Percentiles rank a stretch among this genome's conserved stretches.
These are phyloP conservation scores for Phalaenopsis equestris DNA, from an alignment of 106 monocot genomes.

Conservation along the genomic window DNA sequence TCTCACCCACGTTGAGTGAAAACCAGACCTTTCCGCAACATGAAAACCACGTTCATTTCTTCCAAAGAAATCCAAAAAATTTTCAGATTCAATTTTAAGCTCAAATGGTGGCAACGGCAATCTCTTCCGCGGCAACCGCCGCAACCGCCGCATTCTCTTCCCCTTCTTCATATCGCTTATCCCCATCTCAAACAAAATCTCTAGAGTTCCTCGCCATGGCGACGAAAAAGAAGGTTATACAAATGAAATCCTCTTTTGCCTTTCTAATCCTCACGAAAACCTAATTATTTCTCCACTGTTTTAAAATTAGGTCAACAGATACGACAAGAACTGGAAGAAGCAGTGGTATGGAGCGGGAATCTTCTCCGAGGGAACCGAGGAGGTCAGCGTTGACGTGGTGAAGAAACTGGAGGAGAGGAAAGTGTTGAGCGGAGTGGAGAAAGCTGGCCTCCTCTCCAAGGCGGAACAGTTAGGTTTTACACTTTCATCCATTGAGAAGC, in stretches of 20 bases:
- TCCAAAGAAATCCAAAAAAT: too few species aligned
- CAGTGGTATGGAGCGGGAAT: slow-evolving; percentile 88
- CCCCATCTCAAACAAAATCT: slow-evolving; percentile 8
- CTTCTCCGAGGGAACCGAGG: slow-evolving; percentile 71
- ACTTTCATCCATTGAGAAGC: slow-evolving; percentile 65
- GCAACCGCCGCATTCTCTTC: slow-evolving; percentile 3
- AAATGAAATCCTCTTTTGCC: not conserved
- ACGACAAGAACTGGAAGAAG: slow-evolving; percentile 74
- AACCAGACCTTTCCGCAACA: too few species aligned
- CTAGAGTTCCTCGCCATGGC: slow-evolving; percentile 61
- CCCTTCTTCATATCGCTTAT: slow-evolving; percentile 10
- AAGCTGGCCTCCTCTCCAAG: slow-evolving; percentile 70
- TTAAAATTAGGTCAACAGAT: slow-evolving; percentile 56
- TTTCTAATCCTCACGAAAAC: not conserved
- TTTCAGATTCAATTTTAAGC: too few species aligned
- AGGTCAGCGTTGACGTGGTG: slow-evolving; percentile 61
- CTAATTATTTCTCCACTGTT: not conserved
- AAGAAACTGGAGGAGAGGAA: slow-evolving; percentile 80
- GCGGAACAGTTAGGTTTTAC: slow-evolving; percentile 73
- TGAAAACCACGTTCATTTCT: too few species aligned
- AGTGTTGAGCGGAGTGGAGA: slow-evolving; percentile 83
- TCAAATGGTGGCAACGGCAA: slow-evolving; percentile 9
- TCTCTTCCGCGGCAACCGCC: slow-evolving; percentile 14
- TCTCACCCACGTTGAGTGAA: too few species aligned
- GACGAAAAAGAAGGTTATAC: slow-evolving; percentile 57